Conservation (phyloP, 257 asterid genomes). For the Capsicum baccatum region DNA sequence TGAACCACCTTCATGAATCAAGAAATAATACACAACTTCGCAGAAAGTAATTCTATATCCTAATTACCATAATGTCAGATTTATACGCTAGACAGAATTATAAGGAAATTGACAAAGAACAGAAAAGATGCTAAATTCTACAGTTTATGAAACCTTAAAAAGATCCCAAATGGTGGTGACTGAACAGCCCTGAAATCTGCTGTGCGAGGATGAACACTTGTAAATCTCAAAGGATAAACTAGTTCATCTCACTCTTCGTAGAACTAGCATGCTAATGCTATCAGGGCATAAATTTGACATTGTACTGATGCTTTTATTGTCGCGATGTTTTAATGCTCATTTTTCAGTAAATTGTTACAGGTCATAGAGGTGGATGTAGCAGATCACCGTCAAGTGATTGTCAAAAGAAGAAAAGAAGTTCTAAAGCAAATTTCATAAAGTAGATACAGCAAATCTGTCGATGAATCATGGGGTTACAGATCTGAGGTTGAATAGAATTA, state of each 20-base stretch:
- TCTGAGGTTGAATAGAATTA: constrained; percentile 27
- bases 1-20: neutral
- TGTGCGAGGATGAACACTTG: neutral
- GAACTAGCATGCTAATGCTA: neutral
- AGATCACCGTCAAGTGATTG: neutral
- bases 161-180: neutral
- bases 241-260: neutral
- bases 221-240: constrained; percentile 11
- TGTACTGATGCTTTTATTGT: neutral
- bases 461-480: neutral
- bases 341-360: neutral
- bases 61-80: neutral
- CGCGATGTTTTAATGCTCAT: neutral
- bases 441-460: neutral
- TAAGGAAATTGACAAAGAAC: neutral
- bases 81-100: neutral
- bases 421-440: neutral
- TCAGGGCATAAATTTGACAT: neutral
- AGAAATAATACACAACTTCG: neutral
- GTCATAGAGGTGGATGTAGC: neutral
- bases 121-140: neutral
- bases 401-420: neutral
- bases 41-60: constrained; percentile 5
- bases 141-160: neutral
- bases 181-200: neutral